These are phyloP conservation scores for Solanum chaucha DNA, from an alignment of 257 asterid species.

Conservation along the genomic window DNA sequence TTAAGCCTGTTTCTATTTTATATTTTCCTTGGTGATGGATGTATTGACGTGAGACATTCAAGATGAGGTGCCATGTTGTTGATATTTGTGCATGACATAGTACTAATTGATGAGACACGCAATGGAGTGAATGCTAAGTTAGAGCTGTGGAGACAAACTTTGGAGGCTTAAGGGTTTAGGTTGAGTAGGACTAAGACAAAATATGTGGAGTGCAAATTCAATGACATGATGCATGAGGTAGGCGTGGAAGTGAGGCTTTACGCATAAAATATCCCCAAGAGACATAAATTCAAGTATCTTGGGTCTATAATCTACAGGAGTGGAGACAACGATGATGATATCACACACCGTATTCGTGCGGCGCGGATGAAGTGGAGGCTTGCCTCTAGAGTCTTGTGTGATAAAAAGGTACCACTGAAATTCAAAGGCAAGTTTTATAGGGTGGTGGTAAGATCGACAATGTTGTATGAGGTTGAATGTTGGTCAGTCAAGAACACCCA, in stretches of 20 bases:
- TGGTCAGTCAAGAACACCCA: neutral
- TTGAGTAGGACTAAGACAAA: neutral
- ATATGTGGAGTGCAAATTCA: neutral
- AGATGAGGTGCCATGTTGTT: neutral
- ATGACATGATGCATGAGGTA: neutral
- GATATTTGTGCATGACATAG: neutral
- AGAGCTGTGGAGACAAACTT: neutral
- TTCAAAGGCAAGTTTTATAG: neutral
- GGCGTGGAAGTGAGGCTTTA: neutral
- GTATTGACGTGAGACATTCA: neutral
- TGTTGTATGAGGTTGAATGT: neutral
- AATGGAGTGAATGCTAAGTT: neutral
- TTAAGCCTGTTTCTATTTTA: neutral
- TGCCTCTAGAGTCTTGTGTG: neutral
- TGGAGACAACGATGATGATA: neutral
- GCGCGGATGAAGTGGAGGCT: neutral
- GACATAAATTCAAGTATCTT: neutral
- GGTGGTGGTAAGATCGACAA: neutral
- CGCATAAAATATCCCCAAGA: neutral
- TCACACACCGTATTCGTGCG: neutral
- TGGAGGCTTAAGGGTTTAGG: neutral
- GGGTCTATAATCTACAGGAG: neutral
- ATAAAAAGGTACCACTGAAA: neutral
- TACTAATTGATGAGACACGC: neutral
- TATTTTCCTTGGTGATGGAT: neutral